A percentile compares a stretch with the other conserved stretches of the same genome.
phyloP scores from a whole-genome alignment of 192 early-diverging fungal genomes.

The Backusella morwellensis region DNA sequence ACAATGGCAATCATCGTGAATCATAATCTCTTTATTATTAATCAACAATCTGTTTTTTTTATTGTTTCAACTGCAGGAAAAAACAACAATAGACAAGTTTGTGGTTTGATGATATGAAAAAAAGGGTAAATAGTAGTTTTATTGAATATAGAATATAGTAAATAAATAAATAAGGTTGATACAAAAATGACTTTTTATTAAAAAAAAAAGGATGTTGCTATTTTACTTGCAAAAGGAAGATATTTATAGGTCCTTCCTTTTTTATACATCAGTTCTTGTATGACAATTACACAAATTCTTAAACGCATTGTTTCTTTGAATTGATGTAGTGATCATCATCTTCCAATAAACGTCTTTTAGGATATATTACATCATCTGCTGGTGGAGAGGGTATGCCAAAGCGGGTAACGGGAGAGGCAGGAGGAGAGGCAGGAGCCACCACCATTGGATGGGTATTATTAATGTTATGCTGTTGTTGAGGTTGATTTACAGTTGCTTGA shows the following conservation, averaged over 20 bases:
- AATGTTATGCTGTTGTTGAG: background rate
- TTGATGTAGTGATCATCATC: background rate
- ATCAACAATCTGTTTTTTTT: too few species aligned
- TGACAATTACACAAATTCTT: background rate
- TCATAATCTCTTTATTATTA: background rate
- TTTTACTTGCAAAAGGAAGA: background rate
- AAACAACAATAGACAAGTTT: too few species aligned
- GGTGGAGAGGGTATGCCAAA: background rate
- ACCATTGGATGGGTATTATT: background rate
- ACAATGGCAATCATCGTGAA: background rate
- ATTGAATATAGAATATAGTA: too few species aligned
- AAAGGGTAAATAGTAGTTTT: too few species aligned
- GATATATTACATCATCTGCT: background rate
- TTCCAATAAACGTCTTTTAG: background rate
- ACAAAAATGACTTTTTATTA: background rate
- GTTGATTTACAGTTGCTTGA: background rate
- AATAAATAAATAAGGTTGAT: background rate
- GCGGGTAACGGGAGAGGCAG: background rate
- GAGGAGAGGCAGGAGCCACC: background rate
- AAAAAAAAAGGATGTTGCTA: background rate
- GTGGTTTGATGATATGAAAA: too few species aligned
- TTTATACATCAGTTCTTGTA: background rate
- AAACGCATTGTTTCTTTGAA: background rate
- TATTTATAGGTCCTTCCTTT: conserved; percentile 1
- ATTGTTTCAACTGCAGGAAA: too few species aligned